Evolutionary conservation across 1,139 yeast species (phyloP).

Genomic region (Saccharomyces hybrid): DNA sequence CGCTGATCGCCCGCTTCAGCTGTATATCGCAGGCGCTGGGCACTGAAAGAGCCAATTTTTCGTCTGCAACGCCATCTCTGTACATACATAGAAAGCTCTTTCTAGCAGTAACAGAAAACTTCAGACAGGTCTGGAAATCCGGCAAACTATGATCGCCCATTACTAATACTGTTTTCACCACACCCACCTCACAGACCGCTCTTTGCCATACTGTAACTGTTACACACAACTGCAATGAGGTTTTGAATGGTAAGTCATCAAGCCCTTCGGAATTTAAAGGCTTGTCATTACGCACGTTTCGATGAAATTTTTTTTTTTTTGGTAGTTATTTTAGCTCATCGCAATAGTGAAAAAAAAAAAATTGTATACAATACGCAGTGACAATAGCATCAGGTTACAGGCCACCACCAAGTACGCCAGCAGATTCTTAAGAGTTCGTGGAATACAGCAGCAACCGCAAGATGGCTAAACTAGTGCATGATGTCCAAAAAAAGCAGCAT

Average conservation of each 20-base stretch:
- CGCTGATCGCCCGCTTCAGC: not conserved
- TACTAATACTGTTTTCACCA: not conserved
- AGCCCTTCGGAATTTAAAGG: not conserved
- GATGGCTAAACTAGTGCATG: slow-evolving; percentile 80
- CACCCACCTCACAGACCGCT: not conserved
- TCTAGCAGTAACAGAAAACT: slow-evolving; percentile 13
- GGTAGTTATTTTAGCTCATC: not conserved
- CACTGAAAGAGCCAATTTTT: not conserved
- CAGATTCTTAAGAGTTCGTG: not conserved
- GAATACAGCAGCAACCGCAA: slow-evolving; percentile 6
- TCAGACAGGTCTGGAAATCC: slow-evolving; percentile 15
- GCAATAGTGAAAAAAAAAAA: not conserved
- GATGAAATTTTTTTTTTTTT: not conserved
- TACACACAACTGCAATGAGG: not conserved
- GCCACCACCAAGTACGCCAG: not conserved
- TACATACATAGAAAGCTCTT: slow-evolving; percentile 16
- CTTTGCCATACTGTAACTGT: not conserved
- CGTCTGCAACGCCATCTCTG: not conserved
- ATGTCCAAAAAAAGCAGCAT: slow-evolving; percentile 92
- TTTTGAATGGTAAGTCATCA: not conserved
- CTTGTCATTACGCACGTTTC: not conserved
- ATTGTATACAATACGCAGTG: not conserved
- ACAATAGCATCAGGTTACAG: not conserved
- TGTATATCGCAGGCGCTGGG: not conserved
- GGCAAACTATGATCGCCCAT: slow-evolving; percentile 8